Base-by-base conservation (phyloP, 495 filamentous ascomycete species). In the Penicillium parvum region DNA sequence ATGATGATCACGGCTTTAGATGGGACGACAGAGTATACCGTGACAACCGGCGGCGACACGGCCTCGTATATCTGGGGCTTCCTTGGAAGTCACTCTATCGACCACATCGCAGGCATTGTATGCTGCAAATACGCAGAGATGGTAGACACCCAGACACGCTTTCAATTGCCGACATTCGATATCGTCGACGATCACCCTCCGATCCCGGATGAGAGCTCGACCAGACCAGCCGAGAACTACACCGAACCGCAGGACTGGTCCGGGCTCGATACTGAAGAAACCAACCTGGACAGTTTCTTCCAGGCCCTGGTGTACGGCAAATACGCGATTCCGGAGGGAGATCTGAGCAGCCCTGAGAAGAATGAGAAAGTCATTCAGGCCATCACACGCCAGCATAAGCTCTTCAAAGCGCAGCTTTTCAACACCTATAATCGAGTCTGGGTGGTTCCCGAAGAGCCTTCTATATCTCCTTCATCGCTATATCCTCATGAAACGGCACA, bases 41-140 rank as follows among this genome's bases (percentile, higher is more conserved):
- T 5, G 14, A 23, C 9, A 5, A n/a, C n/a, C n/a, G n/a, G n/a
- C n/a, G n/a, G n/a, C n/a, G n/a, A n/a, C n/a, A n/a, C n/a, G n/a
- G n/a, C n/a, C n/a, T n/a, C n/a, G n/a, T 49, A 43, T 28, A 4
- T 49, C 2, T 49, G 46, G 46, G 46, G 46, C 10, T 28, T 32
- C 32, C 9, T 43, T 10, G 16, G 37, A 1, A 9, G 5, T 2
- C 22, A 3, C 1, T 32, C 39, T 2, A 21, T 49, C 1, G 5
- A 43, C 10, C 33, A 33, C n/a, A 43, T 49, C 16, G 32, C 14
- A 12, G 32, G 10, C 0, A 9, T 49, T 16, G 19, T 2, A 1
- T 49, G 46, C 17, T 37, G 37, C 4, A 30, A 49, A 30, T 43
- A 36, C 10, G 46, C 46, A 8, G 46, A 49, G n/a, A 38, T 7